Evolutionary conservation across 768 basidiomycete species (phyloP).

Genomic region (Gloeostereum incarnatum): DNA sequence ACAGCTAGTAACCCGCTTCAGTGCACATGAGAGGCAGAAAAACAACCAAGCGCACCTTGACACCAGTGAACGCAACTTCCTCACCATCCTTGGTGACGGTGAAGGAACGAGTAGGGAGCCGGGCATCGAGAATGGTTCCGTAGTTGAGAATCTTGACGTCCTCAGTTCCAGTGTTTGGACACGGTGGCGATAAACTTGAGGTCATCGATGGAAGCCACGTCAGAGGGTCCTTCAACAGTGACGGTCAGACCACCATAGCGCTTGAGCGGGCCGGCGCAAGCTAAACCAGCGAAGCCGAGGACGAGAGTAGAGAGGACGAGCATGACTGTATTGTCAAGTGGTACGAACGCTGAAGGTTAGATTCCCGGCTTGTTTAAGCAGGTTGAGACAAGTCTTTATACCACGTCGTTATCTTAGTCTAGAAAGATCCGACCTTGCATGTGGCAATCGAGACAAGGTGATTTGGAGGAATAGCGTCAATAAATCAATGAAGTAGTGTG

Average conservation of each 20-base stretch:
- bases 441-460: no score
- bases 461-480: no score
- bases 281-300: conserved; percentile 17
- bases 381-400: no score
- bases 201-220: conserved; percentile 25
- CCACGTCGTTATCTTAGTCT: no score
- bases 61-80: conserved; percentile 29
- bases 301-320: no score
- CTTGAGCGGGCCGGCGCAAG: conserved; percentile 22
- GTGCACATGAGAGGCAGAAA: neutral
- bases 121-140: conserved; percentile 33
- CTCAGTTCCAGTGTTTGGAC: conserved; percentile 28
- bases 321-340: no score
- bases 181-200: conserved; percentile 31
- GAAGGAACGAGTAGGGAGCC: conserved; percentile 34
- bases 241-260: conserved; percentile 22
- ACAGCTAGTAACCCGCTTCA: conserved; percentile 16
- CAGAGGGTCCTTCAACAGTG: conserved; percentile 16
- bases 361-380: no score
- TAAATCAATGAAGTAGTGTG: no score
- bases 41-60: conserved; percentile 21
- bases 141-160: conserved; percentile 35
- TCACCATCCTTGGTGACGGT: conserved; percentile 28
- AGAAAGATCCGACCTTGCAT: no score
- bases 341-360: no score